phyloP scores from a whole-genome alignment of 345 rosid species.

The Acer saccharum region DNA sequence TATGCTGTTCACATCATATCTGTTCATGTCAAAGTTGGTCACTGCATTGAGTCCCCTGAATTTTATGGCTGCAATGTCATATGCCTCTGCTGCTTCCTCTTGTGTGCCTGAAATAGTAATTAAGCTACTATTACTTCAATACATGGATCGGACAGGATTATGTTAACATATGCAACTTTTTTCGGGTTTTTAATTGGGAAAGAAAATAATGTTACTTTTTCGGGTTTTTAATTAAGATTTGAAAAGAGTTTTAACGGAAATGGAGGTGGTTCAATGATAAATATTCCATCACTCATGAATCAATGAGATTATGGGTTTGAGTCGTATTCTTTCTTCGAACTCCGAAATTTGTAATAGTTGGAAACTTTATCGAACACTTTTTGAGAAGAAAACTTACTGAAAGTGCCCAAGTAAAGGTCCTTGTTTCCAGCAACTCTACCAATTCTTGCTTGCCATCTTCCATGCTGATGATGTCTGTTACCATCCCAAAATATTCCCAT shows the following conservation, averaged over 20 bases:
- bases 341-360: too few relatives aligned
- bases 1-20: conserved; percentile 83
- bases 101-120: conserved; percentile 57
- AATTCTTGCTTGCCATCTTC: conserved; percentile 99
- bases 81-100: conserved; percentile 98
- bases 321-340: too few relatives aligned
- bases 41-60: conserved; percentile 94
- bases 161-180: not conserved
- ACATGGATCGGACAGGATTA: not conserved
- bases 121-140: too few relatives aligned
- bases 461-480: conserved; percentile 91
- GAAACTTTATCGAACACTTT: too few relatives aligned
- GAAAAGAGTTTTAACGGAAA: too few relatives aligned
- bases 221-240: too few relatives aligned
- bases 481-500: not conserved
- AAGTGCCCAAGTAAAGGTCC: conserved; percentile 92
- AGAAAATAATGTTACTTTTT: too few relatives aligned
- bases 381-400: conserved; percentile 44
- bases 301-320: too few relatives aligned
- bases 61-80: conserved; percentile 94
- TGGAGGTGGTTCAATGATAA: too few relatives aligned
- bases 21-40: conserved; percentile 93
- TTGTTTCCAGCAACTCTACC: conserved; percentile 98
- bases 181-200: too few relatives aligned
- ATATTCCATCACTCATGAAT: too few relatives aligned